Base-by-base conservation (phyloP, 345 rosid species). In the Hibiscus syriacus region DNA sequence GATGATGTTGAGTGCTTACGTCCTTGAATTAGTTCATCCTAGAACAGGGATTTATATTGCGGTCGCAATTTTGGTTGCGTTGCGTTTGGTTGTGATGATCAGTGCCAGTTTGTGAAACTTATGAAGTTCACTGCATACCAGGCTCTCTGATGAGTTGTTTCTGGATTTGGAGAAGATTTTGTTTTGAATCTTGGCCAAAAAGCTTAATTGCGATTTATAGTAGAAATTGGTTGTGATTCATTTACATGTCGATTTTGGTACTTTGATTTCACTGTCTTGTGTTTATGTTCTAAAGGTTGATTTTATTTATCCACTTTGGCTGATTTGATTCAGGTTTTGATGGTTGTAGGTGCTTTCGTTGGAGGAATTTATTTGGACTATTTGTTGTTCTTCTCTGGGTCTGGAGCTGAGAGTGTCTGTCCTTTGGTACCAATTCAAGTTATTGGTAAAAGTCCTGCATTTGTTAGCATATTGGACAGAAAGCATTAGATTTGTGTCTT, bases 261-360 rank as follows among this genome's bases (percentile, higher is more conserved):
- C 10, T 29, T 9, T 19, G 9, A 54, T 68, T 43, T 12, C 71
- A n/a, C n/a, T 34, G 11, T 27, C 58, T 69, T 68, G 23, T 32
- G 0, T 52, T 27, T 39, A 10, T 46, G 25, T 62, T 10, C 23
- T 17, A 38, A 50, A 39, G 23, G 26, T 43, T 64, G 63, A 25
- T 29, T 2, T 22, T 60, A 62, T 11, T 57, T 32, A 45, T 39
- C 34, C 19, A 6, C 19, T 19, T 13, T 49, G 30, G 70, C 67
- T 71, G 62, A 67, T 72, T 65, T 56, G 66, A 73, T 62, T 52
- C 74, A 71, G 67, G 77, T n/a, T 61, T 72, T 32, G 72, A 25
- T 2, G n/a, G 2, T 43, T 65, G 17, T 4, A 48, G 50, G 70
- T 64, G 68, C 49, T 34, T 65, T 66, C 0, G 14, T 0, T 32